Base-by-base conservation (phyloP, 768 basidiomycete genomes). In the Macrolepiota albuminosa region DNA sequence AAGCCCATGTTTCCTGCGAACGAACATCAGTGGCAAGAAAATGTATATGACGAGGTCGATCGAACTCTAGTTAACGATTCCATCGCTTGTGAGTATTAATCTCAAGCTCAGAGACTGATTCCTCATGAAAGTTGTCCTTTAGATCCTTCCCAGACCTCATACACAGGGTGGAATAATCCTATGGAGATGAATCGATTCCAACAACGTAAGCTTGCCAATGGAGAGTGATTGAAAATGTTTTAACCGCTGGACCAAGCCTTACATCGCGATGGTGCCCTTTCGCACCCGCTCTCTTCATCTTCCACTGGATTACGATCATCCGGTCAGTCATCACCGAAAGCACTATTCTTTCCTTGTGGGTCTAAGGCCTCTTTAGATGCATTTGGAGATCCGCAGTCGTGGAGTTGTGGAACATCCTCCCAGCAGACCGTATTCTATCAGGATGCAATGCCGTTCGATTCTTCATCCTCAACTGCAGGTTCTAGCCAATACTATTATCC, bases 401-500 rank as follows among this genome's bases (percentile, higher is more conserved):
- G 63, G 63, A 31, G 43, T 29, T 62, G 61, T 58, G 56, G 56
- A 21, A 14, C 48, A 40, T 47, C 59, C 16, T 55, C 54, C 52
- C 53, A 40, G 36, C 49, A 49, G 11, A 45, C 54, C 3, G 40
- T 16, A 29, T 34, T 46, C 36, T 51, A 58, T 40, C 54, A 53
- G 48, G 50, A 55, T 33, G 54, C 40, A 21, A 21, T 42, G 2
- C 50, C 51, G 6, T 40, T 55, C 40, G 31, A 48, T 47, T 45
- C 63, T 24, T 31, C 60, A 40, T 59, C 43, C 2, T 50, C 62
- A 39, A 56, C 60, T 42, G 63, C 68, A 10, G 69, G 71, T 54
- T 69, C 67, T 60, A 73, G 71, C 13, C 68, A 71, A 24, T 72
- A 71, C 39, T 72, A 74, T n/a, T 72, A 74, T 36, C 66, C 64